Evolutionary conservation across 2,329 filamentous ascomycete genomes (phyloP), one percentile per base, ranked within the genome.

Genomic region (Diaporthe ampelina): DNA sequence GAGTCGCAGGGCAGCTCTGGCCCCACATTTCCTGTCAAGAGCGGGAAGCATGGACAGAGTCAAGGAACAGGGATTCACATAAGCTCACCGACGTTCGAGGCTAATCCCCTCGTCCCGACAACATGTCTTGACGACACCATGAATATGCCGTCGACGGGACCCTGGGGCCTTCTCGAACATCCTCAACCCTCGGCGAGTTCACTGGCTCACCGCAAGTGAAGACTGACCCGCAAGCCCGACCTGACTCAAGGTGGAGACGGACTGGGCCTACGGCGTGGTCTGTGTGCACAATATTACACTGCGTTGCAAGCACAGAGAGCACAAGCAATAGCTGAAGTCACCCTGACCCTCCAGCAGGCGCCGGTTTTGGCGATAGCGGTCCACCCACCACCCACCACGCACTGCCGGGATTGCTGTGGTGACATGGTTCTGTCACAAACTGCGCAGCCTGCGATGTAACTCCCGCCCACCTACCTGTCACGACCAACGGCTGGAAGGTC

Each of bases 21-120:
- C 65, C 67, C 74, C 74, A 75, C 65, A 74, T 74, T 75, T 75
- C 72, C 74, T 75, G 74, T 75, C 74, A 75, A 75, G 58, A 65
- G 58, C 67, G 72, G 67, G 74, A 54, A 70, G 67, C 67, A 58
- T 50, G 43, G 67, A 59, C 61, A 58, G 52, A 35, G 43, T 48
- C 54, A 37, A 75, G 63, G 56, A 73, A 75, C 63, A 72, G 70
- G 45, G 61, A 50, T 73, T 72, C 63, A 56, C 43, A 24, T 56
- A 69, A 72, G 50, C 63, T 68, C 57, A 70, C 52, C 50, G 56
- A 73, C 45, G 56, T 63, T 58, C 15, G 40, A 72, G 48, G 57
- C 52, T 57, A 48, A 40, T 63, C 56, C 29, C 56, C 43, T 37
- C 70, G 32, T 69, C 56, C 48, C 45, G 35, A 59, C 45, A 58